Percentiles rank a stretch among this genome's conserved stretches.
phyloP scores from a whole-genome alignment of 2,329 filamentous ascomycete genomes.

The Aureobasidium vineae region DNA sequence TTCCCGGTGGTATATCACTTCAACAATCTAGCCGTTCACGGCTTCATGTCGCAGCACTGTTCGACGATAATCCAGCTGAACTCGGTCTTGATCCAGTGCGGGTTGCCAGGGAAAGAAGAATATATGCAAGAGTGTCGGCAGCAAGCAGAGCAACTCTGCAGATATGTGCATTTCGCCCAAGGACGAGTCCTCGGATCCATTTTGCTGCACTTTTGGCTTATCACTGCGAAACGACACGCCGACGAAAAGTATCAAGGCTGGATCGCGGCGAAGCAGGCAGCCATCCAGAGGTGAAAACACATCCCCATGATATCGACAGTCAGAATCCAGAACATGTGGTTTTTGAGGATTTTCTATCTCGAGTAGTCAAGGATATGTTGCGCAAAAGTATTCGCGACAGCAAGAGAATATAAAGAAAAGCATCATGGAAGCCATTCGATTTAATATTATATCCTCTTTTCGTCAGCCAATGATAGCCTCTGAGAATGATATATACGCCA shows the following conservation, averaged over 20 bases:
- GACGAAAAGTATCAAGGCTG: slow-evolving; percentile 17
- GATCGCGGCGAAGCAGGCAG: slow-evolving; percentile 15
- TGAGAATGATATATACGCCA: background rate
- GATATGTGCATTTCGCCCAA: slow-evolving; percentile 10
- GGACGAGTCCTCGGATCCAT: slow-evolving; percentile 17
- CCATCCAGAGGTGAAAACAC: background rate
- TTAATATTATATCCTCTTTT: background rate
- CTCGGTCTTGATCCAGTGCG: slow-evolving; percentile 9
- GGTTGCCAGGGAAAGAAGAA: slow-evolving; percentile 9
- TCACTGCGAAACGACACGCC: slow-evolving; percentile 4
- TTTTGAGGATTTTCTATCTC: background rate
- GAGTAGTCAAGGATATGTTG: background rate
- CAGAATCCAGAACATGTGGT: background rate
- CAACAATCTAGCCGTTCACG: slow-evolving; percentile 14
- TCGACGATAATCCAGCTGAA: slow-evolving; percentile 17
- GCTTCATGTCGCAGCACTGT: slow-evolving; percentile 24
- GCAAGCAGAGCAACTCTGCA: slow-evolving; percentile 1
- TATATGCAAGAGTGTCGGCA: background rate
- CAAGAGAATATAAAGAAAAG: background rate
- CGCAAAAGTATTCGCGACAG: background rate
- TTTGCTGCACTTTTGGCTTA: slow-evolving; percentile 20
- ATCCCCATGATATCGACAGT: background rate
- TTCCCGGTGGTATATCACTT: slow-evolving; percentile 18
- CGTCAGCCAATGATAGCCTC: background rate
- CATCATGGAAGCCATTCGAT: background rate